Evolutionary conservation across 148 eudicot genomes (phyloP).

Genomic region (Rhododendron ferrugineum): DNA sequence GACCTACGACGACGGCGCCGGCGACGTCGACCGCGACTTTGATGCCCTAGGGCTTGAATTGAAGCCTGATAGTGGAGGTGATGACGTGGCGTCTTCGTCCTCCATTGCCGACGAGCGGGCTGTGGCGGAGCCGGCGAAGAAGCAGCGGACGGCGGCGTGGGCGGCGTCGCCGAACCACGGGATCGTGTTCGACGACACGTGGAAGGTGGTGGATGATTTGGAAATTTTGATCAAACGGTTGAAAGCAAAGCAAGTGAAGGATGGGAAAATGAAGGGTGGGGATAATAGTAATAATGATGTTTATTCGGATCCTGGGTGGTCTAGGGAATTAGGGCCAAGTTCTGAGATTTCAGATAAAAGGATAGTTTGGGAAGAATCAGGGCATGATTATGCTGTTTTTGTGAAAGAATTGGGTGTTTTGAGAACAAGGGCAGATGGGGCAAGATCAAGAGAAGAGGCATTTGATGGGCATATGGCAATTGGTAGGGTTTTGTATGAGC

Average conservation of each 20-base stretch:
- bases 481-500: slow-evolving; percentile 79
- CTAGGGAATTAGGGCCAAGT: slow-evolving; percentile 73
- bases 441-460: slow-evolving; percentile 83
- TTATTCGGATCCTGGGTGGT: slow-evolving; percentile 88
- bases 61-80: slow-evolving; percentile 11
- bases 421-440: slow-evolving; percentile 71
- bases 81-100: slow-evolving; percentile 35
- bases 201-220: slow-evolving; percentile 88
- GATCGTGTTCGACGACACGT: slow-evolving; percentile 82
- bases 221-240: slow-evolving; percentile 71
- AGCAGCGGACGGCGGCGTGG: slow-evolving; percentile 78
- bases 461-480: slow-evolving; percentile 99
- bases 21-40: slow-evolving; percentile 95
- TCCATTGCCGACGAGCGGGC: slow-evolving; percentile 44
- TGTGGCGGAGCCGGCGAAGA: slow-evolving; percentile 54
- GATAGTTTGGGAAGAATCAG: slow-evolving; percentile 74
- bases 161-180: slow-evolving; percentile 89
- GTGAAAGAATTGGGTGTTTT: slow-evolving; percentile 82
- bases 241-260: slow-evolving; percentile 62
- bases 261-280: slow-evolving; percentile 60
- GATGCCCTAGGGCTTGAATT: slow-evolving; percentile 68
- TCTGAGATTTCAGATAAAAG: slow-evolving; percentile 60
- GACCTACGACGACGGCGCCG: slow-evolving; percentile 97
- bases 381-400: slow-evolving; percentile 60
- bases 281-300: slow-evolving; percentile 45